Conservation (phyloP, 371 early-diverging fungal species). For the Actinomucor elegans region DNA sequence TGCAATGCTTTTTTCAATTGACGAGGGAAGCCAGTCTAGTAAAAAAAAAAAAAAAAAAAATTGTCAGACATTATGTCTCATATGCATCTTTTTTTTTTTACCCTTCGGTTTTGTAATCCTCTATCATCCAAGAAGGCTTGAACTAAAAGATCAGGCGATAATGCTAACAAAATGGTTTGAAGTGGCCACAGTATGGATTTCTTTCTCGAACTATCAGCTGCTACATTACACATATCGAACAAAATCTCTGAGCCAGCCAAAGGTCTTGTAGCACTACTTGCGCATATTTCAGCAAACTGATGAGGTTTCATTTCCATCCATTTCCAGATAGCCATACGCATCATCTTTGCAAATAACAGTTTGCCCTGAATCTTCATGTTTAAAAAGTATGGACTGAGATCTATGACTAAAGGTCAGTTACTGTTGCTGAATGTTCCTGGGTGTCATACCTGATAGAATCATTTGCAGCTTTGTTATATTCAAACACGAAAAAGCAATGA, state of each 20-base stretch:
- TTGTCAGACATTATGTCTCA: too few relatives aligned
- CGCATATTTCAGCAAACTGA: slow-evolving; percentile 71
- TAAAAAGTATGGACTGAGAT: slow-evolving; percentile 60
- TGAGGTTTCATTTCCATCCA: slow-evolving; percentile 80
- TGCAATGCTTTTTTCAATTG: slow-evolving; percentile 61
- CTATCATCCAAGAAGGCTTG: slow-evolving; percentile 50
- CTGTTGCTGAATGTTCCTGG: too few relatives aligned
- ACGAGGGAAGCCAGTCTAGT: slow-evolving; percentile 63
- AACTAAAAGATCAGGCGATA: slow-evolving; percentile 76
- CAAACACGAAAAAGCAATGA: slow-evolving; percentile 34
- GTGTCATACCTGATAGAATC: slow-evolving; percentile 30
- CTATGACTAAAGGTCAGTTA: slow-evolving; percentile 33
- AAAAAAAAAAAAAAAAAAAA: not conserved
- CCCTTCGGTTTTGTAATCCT: slow-evolving; percentile 34
- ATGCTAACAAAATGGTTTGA: slow-evolving; percentile 70
- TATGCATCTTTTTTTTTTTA: slow-evolving; percentile 13
- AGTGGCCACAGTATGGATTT: slow-evolving; percentile 77
- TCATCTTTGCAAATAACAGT: slow-evolving; percentile 63
- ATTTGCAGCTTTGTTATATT: slow-evolving; percentile 23
- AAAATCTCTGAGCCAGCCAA: slow-evolving; percentile 77
- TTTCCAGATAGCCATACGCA: slow-evolving; percentile 82
- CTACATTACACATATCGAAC: slow-evolving; percentile 68
- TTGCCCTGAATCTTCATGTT: slow-evolving; percentile 70
- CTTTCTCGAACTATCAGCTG: slow-evolving; percentile 65
- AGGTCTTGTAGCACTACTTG: slow-evolving; percentile 54